Evolutionary conservation across 441 rosid species (phyloP).

Genomic region (Syzygium syzygioides): DNA sequence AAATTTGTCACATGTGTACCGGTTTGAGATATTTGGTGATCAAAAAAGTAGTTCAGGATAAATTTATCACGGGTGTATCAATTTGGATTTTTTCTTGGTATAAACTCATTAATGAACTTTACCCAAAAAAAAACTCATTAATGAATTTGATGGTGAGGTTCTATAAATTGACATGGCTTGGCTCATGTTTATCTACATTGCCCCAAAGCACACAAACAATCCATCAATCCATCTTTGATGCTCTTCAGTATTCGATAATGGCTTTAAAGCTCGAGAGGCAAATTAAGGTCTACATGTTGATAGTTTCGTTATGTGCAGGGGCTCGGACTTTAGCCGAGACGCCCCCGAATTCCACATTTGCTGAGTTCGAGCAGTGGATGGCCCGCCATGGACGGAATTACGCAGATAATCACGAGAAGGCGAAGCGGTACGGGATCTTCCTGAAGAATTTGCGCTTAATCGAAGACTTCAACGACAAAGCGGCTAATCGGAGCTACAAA

Average conservation of each 20-base stretch:
- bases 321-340: background rate
- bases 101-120: background rate
- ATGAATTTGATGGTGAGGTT: background rate
- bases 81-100: too few species aligned
- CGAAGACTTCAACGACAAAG: slow-evolving; percentile 18
- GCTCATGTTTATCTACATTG: background rate
- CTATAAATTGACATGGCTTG: background rate
- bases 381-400: slow-evolving; percentile 23
- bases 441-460: slow-evolving; percentile 23
- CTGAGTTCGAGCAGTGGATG: slow-evolving; percentile 32
- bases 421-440: slow-evolving; percentile 26
- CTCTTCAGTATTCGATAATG: background rate
- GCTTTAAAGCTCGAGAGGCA: background rate
- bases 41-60: too few species aligned
- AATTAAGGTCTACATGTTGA: background rate
- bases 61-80: too few species aligned
- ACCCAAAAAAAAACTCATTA: too few species aligned
- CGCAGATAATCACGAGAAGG: slow-evolving; percentile 23
- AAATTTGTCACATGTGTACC: too few species aligned
- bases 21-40: too few species aligned
- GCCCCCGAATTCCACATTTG: background rate
- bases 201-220: background rate
- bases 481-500: slow-evolving; percentile 13
- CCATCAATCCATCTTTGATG: background rate
- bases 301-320: background rate